Percentiles rank a stretch among this genome's conserved stretches.
These are phyloP conservation scores for Fusarium tricinctum DNA, from an alignment of 2,329 filamentous ascomycete species.

Conservation along the genomic window DNA sequence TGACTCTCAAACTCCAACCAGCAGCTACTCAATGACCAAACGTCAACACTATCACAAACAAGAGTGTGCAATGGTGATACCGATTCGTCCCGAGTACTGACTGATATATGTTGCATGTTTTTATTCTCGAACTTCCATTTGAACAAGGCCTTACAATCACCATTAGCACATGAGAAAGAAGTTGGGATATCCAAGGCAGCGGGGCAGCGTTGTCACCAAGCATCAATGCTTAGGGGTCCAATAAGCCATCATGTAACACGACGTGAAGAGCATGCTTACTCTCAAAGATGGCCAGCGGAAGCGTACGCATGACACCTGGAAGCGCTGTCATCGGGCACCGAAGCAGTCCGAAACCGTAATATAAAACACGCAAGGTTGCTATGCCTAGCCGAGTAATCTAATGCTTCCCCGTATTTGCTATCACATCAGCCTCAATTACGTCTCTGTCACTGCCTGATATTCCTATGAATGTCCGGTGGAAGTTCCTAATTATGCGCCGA, in stretches of 20 bases:
- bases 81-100: background rate
- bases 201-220: constrained; percentile 21
- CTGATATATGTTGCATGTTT: constrained; percentile 9
- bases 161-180: background rate
- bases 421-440: constrained; percentile 18
- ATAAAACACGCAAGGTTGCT: constrained; percentile 32
- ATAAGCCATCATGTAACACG: constrained; percentile 20
- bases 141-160: constrained; percentile 26
- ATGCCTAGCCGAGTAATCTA: constrained; percentile 16
- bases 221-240: constrained; percentile 26
- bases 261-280: constrained; percentile 24
- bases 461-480: constrained; percentile 1
- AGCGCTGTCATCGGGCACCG: background rate
- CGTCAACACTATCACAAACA: constrained; percentile 18
- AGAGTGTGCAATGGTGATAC: constrained; percentile 20
- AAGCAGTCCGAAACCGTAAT: background rate
- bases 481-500: background rate
- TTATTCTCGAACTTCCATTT: constrained; percentile 30
- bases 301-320: constrained; percentile 1
- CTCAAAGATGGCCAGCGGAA: constrained; percentile 7
- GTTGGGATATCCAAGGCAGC: constrained; percentile 40
- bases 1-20: constrained; percentile 5
- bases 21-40: background rate
- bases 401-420: background rate
- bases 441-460: constrained; percentile 39